Evolutionary conservation across 768 basidiomycete genomes (phyloP).

Genomic region (Clitopilus passeckerianus): DNA sequence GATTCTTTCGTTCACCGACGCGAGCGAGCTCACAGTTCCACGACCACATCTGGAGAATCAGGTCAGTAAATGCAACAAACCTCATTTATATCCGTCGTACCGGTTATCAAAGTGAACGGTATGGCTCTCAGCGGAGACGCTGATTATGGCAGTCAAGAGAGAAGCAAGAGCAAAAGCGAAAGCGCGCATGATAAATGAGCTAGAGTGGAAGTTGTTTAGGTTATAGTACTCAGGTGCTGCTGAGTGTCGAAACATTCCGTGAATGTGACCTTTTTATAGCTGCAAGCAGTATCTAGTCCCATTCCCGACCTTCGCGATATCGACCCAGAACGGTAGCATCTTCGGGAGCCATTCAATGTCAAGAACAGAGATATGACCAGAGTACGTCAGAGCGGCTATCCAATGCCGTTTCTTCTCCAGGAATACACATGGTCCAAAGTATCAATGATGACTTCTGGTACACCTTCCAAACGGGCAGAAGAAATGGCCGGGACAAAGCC

Average conservation of each 20-base stretch:
- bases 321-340: background rate
- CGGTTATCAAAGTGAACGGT: conserved; percentile 31
- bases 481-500: too few relatives aligned
- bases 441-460: too few relatives aligned
- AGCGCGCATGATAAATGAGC: background rate
- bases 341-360: too few relatives aligned
- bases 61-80: too few relatives aligned
- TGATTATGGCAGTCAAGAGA: conserved; percentile 13
- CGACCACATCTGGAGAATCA: conserved; percentile 18
- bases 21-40: conserved; percentile 22
- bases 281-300: background rate
- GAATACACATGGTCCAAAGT: too few relatives aligned
- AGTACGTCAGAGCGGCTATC: background rate
- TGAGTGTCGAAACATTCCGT: background rate
- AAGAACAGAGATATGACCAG: background rate
- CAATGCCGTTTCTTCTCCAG: background rate
- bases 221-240: background rate
- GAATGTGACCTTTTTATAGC: background rate
- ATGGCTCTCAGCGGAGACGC: conserved; percentile 25
- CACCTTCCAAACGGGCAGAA: too few relatives aligned
- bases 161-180: background rate
- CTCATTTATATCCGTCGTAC: background rate
- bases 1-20: background rate
- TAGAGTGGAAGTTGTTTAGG: background rate
- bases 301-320: background rate